Evolutionary conservation across 2,329 filamentous ascomycete genomes (phyloP).

Genomic region (Penicillium sp.): DNA sequence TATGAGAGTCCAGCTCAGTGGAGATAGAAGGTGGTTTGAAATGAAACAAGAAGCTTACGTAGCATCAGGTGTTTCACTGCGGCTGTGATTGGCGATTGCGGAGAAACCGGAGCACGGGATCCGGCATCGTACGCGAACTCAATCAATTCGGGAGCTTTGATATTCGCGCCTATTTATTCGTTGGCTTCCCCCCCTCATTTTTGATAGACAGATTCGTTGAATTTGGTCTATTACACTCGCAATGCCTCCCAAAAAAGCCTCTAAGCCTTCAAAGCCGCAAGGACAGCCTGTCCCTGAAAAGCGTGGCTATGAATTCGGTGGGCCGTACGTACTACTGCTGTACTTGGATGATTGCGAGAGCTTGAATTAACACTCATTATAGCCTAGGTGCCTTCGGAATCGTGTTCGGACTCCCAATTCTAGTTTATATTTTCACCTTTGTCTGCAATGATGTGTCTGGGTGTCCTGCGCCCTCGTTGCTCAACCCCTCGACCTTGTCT

Average conservation of each 20-base stretch:
- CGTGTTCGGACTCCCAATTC: conserved; percentile 74
- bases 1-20: conserved; percentile 17
- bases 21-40: background rate
- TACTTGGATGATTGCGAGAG: background rate
- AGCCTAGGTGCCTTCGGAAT: conserved; percentile 77
- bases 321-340: conserved; percentile 41
- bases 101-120: conserved; percentile 10
- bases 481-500: conserved; percentile 70
- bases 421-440: conserved; percentile 78
- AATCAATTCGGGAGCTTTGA: background rate
- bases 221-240: background rate
- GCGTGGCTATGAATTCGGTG: conserved; percentile 49
- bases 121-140: conserved; percentile 22
- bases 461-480: conserved; percentile 80
- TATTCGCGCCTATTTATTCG: conserved; percentile 11
- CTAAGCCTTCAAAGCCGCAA: conserved; percentile 22
- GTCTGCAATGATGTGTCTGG: conserved; percentile 90
- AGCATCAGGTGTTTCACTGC: conserved; percentile 5
- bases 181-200: background rate
- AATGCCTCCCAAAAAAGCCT: conserved; percentile 36
- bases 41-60: conserved; percentile 18
- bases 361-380: conserved; percentile 15
- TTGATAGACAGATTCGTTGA: conserved; percentile 1
- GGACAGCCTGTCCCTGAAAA: conserved; percentile 41
- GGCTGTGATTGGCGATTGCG: conserved; percentile 12